Percentiles rank a stretch among this genome's conserved stretches.
Evolutionary conservation across 1,139 yeast genomes (phyloP).

Genomic region (Saccharomyces hybrid): DNA sequence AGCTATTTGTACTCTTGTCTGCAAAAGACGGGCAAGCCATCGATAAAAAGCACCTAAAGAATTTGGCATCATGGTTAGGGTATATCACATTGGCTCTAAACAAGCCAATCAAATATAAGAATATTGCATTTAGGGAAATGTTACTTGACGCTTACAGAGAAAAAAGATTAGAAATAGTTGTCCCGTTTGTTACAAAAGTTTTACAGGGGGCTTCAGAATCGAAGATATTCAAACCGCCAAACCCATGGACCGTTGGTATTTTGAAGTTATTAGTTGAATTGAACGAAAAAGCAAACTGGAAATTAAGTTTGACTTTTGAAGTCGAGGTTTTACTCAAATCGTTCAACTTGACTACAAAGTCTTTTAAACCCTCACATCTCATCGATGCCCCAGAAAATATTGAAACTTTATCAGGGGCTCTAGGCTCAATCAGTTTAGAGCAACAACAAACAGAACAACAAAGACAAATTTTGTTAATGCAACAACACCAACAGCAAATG

Average conservation of each 20-base stretch:
- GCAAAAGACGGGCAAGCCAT: slow-evolving; percentile 53
- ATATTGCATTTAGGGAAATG: slow-evolving; percentile 69
- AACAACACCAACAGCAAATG: slow-evolving; percentile 33
- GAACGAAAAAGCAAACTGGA: slow-evolving; percentile 74
- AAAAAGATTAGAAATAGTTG: slow-evolving; percentile 57
- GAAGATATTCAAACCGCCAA: slow-evolving; percentile 71
- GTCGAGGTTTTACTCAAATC: slow-evolving; percentile 84
- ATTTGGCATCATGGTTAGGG: slow-evolving; percentile 90
- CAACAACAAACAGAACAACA: slow-evolving; percentile 33
- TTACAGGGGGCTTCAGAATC: slow-evolving; percentile 70
- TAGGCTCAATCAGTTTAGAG: slow-evolving; percentile 25
- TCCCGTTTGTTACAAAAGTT: slow-evolving; percentile 87
- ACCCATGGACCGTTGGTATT: slow-evolving; percentile 88
- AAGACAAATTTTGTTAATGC: slow-evolving; percentile 31
- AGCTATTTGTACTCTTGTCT: slow-evolving; percentile 48
- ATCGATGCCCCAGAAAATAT: slow-evolving; percentile 44
- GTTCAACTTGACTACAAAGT: slow-evolving; percentile 50
- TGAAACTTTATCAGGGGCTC: slow-evolving; percentile 36
- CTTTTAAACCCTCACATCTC: slow-evolving; percentile 55
- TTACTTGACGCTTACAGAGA: slow-evolving; percentile 73
- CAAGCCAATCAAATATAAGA: slow-evolving; percentile 67
- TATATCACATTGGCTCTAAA: slow-evolving; percentile 69
- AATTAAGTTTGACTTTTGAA: slow-evolving; percentile 83
- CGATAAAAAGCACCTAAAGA: slow-evolving; percentile 72
- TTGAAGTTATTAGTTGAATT: slow-evolving; percentile 73